Evolutionary conservation across 164 flowering plant genomes (phyloP).

Genomic region (Buxus sempervirens): DNA sequence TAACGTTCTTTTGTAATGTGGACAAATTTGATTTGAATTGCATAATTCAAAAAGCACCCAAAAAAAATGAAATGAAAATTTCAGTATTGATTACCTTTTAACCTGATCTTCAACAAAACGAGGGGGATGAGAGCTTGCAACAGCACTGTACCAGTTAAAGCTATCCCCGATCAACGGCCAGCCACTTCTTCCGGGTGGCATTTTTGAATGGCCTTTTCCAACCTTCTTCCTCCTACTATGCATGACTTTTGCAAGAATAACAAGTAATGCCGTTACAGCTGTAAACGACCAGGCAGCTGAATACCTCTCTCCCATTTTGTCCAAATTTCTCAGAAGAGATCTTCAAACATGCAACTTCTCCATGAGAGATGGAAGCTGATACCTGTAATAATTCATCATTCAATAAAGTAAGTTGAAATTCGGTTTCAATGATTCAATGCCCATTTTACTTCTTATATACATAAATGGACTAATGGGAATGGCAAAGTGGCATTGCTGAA

Average conservation of each 20-base stretch:
- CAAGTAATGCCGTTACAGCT: slow-evolving; percentile 15
- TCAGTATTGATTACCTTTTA: slow-evolving; percentile 36
- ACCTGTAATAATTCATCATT: slow-evolving; percentile 10
- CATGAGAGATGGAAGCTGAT: slow-evolving; percentile 4
- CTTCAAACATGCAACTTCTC: neutral
- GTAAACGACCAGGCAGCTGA: slow-evolving; percentile 1
- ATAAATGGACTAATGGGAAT: neutral
- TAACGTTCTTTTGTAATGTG: too few relatives aligned
- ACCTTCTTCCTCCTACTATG: slow-evolving; percentile 5
- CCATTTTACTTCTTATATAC: neutral
- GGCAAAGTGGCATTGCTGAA: neutral
- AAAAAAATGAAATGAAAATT: neutral
- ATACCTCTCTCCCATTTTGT: slow-evolving; percentile 23
- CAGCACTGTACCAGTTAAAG: slow-evolving; percentile 70
- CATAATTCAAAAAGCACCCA: too few relatives aligned
- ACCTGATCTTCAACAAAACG: slow-evolving; percentile 62
- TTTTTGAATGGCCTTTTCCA: slow-evolving; percentile 15
- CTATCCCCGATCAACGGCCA: slow-evolving; percentile 79
- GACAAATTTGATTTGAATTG: too few relatives aligned
- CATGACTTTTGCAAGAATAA: slow-evolving; percentile 17
- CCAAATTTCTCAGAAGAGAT: neutral
- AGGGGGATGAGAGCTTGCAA: slow-evolving; percentile 78
- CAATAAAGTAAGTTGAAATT: neutral
- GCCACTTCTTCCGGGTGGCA: slow-evolving; percentile 77
- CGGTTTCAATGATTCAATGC: neutral